A percentile compares a stretch with the other conserved stretches of the same genome.
These are phyloP conservation scores for Saksenaea vasiformis DNA, from an alignment of 371 early-diverging fungal species.

Conservation along the genomic window DNA sequence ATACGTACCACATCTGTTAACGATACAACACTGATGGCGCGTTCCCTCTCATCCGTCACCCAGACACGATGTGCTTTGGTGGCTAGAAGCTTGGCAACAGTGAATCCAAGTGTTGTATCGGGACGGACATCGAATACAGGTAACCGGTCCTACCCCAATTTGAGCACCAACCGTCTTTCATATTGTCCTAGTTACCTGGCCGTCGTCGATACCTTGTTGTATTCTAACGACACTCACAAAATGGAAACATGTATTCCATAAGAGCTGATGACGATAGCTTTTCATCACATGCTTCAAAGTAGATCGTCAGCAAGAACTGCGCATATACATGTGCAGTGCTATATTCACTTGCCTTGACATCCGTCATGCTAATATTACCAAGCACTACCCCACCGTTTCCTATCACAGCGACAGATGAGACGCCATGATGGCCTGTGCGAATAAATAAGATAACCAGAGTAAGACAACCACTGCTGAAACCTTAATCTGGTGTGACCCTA, in stretches of 20 bases:
- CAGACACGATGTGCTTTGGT: conserved; percentile 85
- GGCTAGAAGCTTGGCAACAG: conserved; percentile 77
- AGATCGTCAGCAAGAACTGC: not conserved
- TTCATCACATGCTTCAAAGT: conserved; percentile 44
- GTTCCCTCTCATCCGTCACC: conserved; percentile 64
- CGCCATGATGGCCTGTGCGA: conserved; percentile 49
- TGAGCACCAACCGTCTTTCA: not conserved
- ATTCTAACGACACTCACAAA: conserved; percentile 53
- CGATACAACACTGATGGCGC: conserved; percentile 68
- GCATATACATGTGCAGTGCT: not conserved
- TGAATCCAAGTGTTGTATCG: conserved; percentile 67
- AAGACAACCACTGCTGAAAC: not conserved
- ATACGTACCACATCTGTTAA: conserved; percentile 73
- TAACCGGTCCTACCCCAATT: conserved; percentile 55
- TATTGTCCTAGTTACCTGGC: conserved; percentile 33
- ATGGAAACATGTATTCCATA: conserved; percentile 57
- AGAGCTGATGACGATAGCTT: conserved; percentile 40
- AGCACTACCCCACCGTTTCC: conserved; percentile 61
- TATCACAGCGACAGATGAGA: conserved; percentile 67
- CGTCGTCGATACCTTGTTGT: conserved; percentile 53
- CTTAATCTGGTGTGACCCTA: conserved; percentile 18
- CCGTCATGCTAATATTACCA: conserved; percentile 74
- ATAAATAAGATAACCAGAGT: not conserved
- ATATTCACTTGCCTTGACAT: conserved; percentile 52
- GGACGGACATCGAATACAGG: conserved; percentile 80